A percentile compares a stretch with the other conserved stretches of the same genome.
Evolutionary conservation across 257 asterid species (phyloP).

Genomic region (Scutellaria minor): DNA sequence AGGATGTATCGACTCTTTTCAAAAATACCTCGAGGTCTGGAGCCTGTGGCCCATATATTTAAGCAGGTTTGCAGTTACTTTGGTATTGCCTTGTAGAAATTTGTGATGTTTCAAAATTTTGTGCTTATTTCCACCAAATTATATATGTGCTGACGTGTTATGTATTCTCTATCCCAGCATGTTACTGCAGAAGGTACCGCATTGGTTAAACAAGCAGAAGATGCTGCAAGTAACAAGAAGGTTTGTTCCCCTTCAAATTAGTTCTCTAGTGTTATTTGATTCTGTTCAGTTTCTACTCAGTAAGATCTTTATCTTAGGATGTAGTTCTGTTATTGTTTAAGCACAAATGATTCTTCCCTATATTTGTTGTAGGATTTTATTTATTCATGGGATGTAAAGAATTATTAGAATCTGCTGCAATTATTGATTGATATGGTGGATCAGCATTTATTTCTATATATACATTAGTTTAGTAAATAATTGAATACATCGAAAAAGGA

Average conservation of each 20-base stretch:
- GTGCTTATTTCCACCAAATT: slow-evolving; percentile 13
- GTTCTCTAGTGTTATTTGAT: slow-evolving; percentile 14
- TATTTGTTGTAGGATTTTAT: neutral
- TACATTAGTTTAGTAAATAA: too few relatives aligned
- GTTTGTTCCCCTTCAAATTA: slow-evolving; percentile 28
- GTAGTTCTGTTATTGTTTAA: neutral
- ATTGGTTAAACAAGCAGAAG: slow-evolving; percentile 64
- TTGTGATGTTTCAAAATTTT: neutral
- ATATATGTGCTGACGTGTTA: slow-evolving; percentile 16
- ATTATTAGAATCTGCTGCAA: neutral
- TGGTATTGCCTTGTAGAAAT: slow-evolving; percentile 20
- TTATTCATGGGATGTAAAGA: slow-evolving; percentile 4
- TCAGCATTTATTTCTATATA: neutral
- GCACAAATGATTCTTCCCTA: slow-evolving; percentile 12
- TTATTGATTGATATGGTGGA: slow-evolving; percentile 25
- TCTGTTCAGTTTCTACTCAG: neutral
- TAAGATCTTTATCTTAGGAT: neutral
- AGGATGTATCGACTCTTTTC: slow-evolving; percentile 67
- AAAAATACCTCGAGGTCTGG: slow-evolving; percentile 62
- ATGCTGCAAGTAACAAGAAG: slow-evolving; percentile 63
- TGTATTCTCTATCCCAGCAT: slow-evolving; percentile 50
- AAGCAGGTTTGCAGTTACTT: slow-evolving; percentile 70
- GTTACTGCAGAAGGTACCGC: slow-evolving; percentile 65
- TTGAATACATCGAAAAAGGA: too few relatives aligned
- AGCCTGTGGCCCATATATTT: slow-evolving; percentile 66